Conservation (phyloP, 1,284 basidiomycete species). For the Golubevia pallescens region DNA sequence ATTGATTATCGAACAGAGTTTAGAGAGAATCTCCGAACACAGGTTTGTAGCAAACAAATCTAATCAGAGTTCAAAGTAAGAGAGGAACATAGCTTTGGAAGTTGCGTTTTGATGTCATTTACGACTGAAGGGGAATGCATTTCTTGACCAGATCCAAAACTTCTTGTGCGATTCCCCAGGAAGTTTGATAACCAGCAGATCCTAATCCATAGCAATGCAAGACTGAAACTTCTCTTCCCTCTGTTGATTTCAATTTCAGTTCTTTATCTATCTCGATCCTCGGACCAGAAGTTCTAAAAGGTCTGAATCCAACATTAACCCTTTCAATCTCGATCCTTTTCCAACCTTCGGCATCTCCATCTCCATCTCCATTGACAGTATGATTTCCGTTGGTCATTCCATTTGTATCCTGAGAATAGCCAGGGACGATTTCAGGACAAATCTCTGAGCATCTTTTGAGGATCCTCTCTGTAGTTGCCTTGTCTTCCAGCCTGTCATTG, state of each 20-base stretch:
- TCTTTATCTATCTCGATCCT: constrained; percentile 72
- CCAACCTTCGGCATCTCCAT: background rate
- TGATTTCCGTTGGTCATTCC: constrained; percentile 56
- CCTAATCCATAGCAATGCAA: constrained; percentile 76
- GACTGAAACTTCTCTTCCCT: constrained; percentile 68
- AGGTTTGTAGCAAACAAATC: too few species aligned
- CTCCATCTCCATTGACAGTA: constrained; percentile 12
- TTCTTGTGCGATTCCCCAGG: constrained; percentile 63
- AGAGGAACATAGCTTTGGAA: too few species aligned
- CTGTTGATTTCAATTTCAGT: constrained; percentile 64
- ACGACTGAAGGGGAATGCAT: too few species aligned
- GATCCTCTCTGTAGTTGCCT: constrained; percentile 60
- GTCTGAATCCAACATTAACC: constrained; percentile 76
- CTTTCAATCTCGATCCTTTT: constrained; percentile 67
- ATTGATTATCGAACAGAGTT: too few species aligned
- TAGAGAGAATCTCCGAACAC: too few species aligned
- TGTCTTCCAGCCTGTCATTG: constrained; percentile 70
- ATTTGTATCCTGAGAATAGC: constrained; percentile 18
- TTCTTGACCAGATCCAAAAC: constrained; percentile 47
- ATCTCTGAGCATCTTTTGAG: constrained; percentile 62
- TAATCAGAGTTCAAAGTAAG: too few species aligned
- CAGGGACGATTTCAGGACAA: constrained; percentile 59
- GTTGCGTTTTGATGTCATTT: too few species aligned
- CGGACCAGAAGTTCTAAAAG: constrained; percentile 73
- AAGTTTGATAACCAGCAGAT: constrained; percentile 50